Evolutionary conservation across 768 basidiomycete species (phyloP).

Genomic region (Polyporus arcularius): DNA sequence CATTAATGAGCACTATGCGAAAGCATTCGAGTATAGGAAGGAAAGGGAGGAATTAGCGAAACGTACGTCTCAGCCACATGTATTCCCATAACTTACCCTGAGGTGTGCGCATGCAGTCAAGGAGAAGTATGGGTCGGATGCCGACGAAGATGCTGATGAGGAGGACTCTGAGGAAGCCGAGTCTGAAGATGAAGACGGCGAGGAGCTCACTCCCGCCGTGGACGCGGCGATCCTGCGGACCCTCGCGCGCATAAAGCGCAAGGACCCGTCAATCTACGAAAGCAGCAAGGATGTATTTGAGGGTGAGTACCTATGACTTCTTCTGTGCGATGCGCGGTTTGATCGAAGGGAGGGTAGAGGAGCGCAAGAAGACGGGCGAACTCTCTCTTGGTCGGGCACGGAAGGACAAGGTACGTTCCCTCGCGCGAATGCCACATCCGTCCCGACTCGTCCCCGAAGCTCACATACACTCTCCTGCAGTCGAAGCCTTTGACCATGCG

Average conservation of each 20-base stretch:
- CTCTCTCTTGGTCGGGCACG: conserved; percentile 21
- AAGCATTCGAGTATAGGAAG: conserved; percentile 81
- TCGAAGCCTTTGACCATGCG: conserved; percentile 54
- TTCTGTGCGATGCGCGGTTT: too few relatives aligned
- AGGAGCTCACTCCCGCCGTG: conserved; percentile 89
- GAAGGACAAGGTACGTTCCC: conserved; percentile 53
- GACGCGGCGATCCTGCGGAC: conserved; percentile 92
- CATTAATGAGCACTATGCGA: conserved; percentile 76
- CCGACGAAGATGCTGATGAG: conserved; percentile 43
- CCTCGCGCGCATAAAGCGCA: conserved; percentile 77
- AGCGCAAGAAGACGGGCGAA: conserved; percentile 51
- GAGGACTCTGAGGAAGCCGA: conserved; percentile 79
- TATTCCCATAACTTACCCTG: not conserved
- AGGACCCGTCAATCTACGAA: conserved; percentile 81
- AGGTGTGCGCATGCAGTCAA: conserved; percentile 58
- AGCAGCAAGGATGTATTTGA: conserved; percentile 70
- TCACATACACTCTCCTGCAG: conserved; percentile 33
- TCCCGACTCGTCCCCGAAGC: conserved; percentile 9
- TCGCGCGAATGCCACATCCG: not conserved
- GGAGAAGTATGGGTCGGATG: conserved; percentile 84
- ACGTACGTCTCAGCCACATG: conserved; percentile 45
- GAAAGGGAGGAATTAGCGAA: conserved; percentile 83
- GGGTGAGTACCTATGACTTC: too few relatives aligned
- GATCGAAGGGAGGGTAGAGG: conserved; percentile 50
- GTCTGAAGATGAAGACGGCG: conserved; percentile 48